Evolutionary conservation across 1,284 basidiomycete species (phyloP), one percentile per base, ranked within the genome.

Genomic region (Wolfiporia cocos): DNA sequence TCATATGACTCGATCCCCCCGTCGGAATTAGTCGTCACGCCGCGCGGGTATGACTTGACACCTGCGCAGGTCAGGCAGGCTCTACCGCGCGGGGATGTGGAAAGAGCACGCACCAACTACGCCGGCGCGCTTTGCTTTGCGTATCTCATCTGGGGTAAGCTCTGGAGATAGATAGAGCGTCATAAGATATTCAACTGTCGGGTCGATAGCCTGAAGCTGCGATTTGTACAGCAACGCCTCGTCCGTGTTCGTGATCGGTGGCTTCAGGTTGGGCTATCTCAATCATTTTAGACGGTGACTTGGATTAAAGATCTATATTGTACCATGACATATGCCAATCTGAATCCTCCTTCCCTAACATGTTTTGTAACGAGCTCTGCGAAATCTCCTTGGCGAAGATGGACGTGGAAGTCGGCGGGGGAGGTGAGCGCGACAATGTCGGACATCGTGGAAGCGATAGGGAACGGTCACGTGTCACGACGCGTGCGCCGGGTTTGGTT

Each of bases 1-100:
- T 91, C 90, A 58, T 99, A 99, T 32, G 92, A 92, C 62, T 99
- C 95, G 54, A 99, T 97, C 9, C 96, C 96, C 31, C 89, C 84
- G 48, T 94, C 92, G 26, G 92, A 96, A 66, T 98, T 97, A 39
- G 96, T 99, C 7, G 96, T 99, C 2, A 99, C 96, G 11, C 96
- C 96, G 50, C 92, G 76, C 36, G 96, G 96, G 63, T 99, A 99
- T 19, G 89, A 93, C 68, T 99, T 99, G 54, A 99, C 92, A 30
- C 96, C 94, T 83, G 38, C 15, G n/a, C n/a, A n/a, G n/a, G n/a
- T n/a, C n/a, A n/a, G n/a, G n/a, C n/a, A n/a, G n/a, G n/a, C n/a
- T n/a, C n/a, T n/a, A n/a, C n/a, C n/a, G n/a, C n/a, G n/a, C n/a
- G n/a, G n/a, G n/a, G n/a, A n/a, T n/a, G n/a, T n/a, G n/a, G n/a